These are phyloP conservation scores for Pyracantha coccinea DNA, from an alignment of 331 rosid genomes.

Conservation along the genomic window DNA sequence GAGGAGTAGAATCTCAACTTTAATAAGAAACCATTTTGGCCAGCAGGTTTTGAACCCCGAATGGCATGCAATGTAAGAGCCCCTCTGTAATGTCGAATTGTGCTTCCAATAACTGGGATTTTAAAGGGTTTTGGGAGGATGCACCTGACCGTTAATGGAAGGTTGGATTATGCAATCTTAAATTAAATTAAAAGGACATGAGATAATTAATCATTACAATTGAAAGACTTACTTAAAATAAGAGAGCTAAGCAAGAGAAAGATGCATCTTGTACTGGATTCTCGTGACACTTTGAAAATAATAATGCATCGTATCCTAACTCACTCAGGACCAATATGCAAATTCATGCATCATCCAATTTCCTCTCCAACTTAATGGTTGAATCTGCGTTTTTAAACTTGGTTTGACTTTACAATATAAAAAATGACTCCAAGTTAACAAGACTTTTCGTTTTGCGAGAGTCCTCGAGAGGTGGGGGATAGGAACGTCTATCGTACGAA, in stretches of 20 bases:
- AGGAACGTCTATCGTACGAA: too few species aligned
- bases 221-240: neutral
- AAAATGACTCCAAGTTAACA: too few species aligned
- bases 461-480: too few species aligned
- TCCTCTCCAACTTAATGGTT: neutral
- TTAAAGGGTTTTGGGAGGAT: neutral
- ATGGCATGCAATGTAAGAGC: neutral
- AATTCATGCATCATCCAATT: constrained; percentile 3
- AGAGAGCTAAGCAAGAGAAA: neutral
- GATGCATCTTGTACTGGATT: too few species aligned
- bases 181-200: too few species aligned
- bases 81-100: neutral
- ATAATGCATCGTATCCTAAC: too few species aligned
- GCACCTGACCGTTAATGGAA: neutral
- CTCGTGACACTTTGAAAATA: too few species aligned
- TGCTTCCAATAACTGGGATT: neutral
- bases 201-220: neutral
- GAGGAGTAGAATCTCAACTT: constrained; percentile 5
- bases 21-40: neutral
- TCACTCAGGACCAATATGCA: neutral
- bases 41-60: constrained; percentile 2
- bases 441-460: too few species aligned
- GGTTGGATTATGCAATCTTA: too few species aligned
- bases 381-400: neutral
- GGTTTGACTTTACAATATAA: neutral